Evolutionary conservation across 1,284 basidiomycete species (phyloP), one percentile per base, ranked within the genome.

Genomic region (Lentinula novae-zelandiae): DNA sequence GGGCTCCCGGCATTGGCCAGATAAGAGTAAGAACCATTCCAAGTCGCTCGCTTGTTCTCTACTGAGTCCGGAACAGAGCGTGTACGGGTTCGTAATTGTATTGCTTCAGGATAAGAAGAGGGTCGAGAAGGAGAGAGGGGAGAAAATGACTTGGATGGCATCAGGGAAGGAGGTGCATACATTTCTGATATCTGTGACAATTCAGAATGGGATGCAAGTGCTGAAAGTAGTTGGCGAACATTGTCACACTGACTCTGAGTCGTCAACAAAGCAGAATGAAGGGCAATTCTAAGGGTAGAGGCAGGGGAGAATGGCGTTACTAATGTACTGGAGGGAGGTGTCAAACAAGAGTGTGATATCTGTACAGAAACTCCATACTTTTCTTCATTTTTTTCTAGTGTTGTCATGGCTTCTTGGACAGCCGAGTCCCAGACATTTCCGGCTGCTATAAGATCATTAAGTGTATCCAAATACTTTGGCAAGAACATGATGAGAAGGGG

Each of bases 241-340:
- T 89, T 88, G 68, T 92, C 90, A 66, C 86, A 89, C 71, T 92
- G 90, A 0, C 79, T 84, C 67, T 90, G 86, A 0, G 88, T 90
- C 9, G 84, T 87, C 67, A 87, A 78, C 13, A 92, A 77, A 8
- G 88, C 84, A 0, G 88, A 86, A 58, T 88, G 84, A 3, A 93
- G 79, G 8, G 89, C 80, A 9, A 89, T 75, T 53, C 87, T 86
- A 60, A 91, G 79, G 5, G 83, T 75, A 31, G 86, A 84, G 6
- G 80, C 78, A 0, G 85, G 78, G 0, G 82, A 79, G 3, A 78
- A 76, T 9, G 80, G 74, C 61, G 76, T 78, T 33, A 75, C 68
- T 13, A 78, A 70, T 38, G 17, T 51, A 27, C 54, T 54, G n/a
- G 39, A 57, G 50, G 56, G 60, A 54, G 17, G 62, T 49, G 62